Conservation (phyloP, 495 filamentous ascomycete species). For the Penicillium diatomitis region DNA sequence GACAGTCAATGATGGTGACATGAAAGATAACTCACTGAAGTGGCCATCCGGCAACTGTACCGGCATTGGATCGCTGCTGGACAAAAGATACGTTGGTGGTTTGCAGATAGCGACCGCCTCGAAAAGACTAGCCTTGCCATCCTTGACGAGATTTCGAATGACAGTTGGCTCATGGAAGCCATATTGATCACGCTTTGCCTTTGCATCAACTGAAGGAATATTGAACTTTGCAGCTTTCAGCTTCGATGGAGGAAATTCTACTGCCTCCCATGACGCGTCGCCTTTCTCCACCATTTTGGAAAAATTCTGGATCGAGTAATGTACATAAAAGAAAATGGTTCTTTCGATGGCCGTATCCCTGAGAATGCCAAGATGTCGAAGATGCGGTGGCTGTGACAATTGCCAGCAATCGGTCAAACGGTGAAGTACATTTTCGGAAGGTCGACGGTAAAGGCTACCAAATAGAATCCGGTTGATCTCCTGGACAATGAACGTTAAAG, state of each 20-base stretch:
- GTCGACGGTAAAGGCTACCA: slow-evolving; percentile 47
- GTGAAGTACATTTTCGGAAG: slow-evolving; percentile 46
- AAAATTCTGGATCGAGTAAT: slow-evolving; percentile 50
- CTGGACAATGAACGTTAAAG: slow-evolving; percentile 13
- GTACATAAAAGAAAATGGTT: slow-evolving; percentile 47
- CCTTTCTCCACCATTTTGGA: slow-evolving; percentile 47
- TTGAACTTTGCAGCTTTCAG: slow-evolving; percentile 18
- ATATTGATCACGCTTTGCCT: slow-evolving; percentile 40
- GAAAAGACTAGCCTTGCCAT: slow-evolving; percentile 37
- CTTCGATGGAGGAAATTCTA: slow-evolving; percentile 36
- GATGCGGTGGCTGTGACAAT: slow-evolving; percentile 51
- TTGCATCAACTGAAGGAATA: slow-evolving; percentile 27
- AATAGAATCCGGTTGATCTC: slow-evolving; percentile 40
- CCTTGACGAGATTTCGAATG: slow-evolving; percentile 23
- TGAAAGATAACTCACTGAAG: slow-evolving; percentile 17
- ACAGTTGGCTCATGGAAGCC: slow-evolving; percentile 37
- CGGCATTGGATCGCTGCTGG: slow-evolving; percentile 25
- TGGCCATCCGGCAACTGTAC: slow-evolving; percentile 19
- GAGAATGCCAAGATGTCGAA: slow-evolving; percentile 55
- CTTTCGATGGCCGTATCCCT: slow-evolving; percentile 47
- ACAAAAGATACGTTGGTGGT: slow-evolving; percentile 22
- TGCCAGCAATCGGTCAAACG: slow-evolving; percentile 52
- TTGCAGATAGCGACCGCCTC: slow-evolving; percentile 31
- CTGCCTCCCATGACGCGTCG: slow-evolving; percentile 48
- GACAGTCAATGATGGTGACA: not conserved